Percentiles rank a stretch among this genome's conserved stretches.
Conservation (phyloP, 2,329 filamentous ascomycete genomes). For the Arthrobotrys pseudoclavata region DNA sequence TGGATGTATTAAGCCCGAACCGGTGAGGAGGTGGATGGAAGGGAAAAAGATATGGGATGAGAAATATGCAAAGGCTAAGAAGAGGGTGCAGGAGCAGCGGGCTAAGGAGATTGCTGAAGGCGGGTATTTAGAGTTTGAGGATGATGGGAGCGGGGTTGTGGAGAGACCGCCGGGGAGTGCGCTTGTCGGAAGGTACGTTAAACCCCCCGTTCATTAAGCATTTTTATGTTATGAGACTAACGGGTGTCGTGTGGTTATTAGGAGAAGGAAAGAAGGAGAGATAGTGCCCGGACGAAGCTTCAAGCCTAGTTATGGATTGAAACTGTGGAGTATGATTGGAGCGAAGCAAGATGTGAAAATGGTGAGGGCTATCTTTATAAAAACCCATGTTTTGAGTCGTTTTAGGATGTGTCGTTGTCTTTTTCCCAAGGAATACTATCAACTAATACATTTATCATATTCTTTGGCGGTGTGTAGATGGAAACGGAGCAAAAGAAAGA, state of each 20-base stretch:
- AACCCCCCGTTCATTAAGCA: not conserved
- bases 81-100: slow-evolving; percentile 79
- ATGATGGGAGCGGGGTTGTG: slow-evolving; percentile 66
- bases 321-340: slow-evolving; percentile 88
- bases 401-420: slow-evolving; percentile 26
- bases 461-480: slow-evolving; percentile 21
- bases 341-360: slow-evolving; percentile 87
- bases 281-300: slow-evolving; percentile 35
- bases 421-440: not conserved
- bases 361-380: slow-evolving; percentile 66
- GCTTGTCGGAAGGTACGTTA: slow-evolving; percentile 75
- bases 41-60: slow-evolving; percentile 80
- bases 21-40: slow-evolving; percentile 85
- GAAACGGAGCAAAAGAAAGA: slow-evolving; percentile 40
- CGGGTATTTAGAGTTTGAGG: slow-evolving; percentile 46
- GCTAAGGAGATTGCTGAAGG: slow-evolving; percentile 79
- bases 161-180: slow-evolving; percentile 88
- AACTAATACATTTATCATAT: slow-evolving; percentile 9
- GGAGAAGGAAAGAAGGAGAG: slow-evolving; percentile 48
- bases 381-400: not conserved
- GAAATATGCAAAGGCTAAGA: slow-evolving; percentile 76
- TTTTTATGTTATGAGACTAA: slow-evolving; percentile 65
- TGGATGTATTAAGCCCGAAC: slow-evolving; percentile 82
- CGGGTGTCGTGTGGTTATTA: slow-evolving; percentile 66
- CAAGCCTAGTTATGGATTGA: slow-evolving; percentile 76